These are phyloP conservation scores for Helianthus annuus DNA, from an alignment of 129 eudicot species.

Conservation along the genomic window DNA sequence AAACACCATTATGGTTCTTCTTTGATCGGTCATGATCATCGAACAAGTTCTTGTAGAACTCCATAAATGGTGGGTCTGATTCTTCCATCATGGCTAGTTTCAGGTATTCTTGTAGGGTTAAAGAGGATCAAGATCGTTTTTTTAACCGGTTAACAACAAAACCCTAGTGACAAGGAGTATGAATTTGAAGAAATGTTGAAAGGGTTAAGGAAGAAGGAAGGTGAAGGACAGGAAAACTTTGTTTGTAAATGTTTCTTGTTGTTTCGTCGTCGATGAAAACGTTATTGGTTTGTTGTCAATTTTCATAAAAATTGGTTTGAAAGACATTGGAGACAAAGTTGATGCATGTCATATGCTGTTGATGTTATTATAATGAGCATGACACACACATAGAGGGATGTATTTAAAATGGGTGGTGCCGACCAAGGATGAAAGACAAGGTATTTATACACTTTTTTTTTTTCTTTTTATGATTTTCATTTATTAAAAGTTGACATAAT, in stretches of 20 bases:
- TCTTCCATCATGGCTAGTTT: conserved; percentile 42
- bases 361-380: conserved; percentile 9
- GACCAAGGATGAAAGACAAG: conserved; percentile 15
- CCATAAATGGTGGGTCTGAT: conserved; percentile 64
- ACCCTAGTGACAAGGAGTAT: neutral
- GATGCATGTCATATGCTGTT: conserved; percentile 39
- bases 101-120: neutral
- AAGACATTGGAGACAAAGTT: conserved; percentile 39
- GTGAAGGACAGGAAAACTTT: conserved; percentile 27
- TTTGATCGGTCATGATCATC: neutral
- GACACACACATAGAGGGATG: conserved; percentile 24
- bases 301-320: conserved; percentile 11
- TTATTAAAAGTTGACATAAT: neutral
- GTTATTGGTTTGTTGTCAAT: conserved; percentile 33
- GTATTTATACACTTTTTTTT: conserved; percentile 11
- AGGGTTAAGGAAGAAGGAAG: conserved; percentile 21
- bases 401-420: conserved; percentile 28
- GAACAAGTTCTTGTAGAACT: conserved; percentile 49
- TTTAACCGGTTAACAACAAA: too few relatives aligned
- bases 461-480: neutral
- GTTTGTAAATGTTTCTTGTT: conserved; percentile 41
- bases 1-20: neutral
- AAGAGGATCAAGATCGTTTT: neutral
- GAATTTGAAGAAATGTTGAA: neutral
- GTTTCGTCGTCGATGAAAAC: conserved; percentile 56